Evolutionary conservation across 148 eudicot genomes (phyloP).

Genomic region (Camellia granthamiana): DNA sequence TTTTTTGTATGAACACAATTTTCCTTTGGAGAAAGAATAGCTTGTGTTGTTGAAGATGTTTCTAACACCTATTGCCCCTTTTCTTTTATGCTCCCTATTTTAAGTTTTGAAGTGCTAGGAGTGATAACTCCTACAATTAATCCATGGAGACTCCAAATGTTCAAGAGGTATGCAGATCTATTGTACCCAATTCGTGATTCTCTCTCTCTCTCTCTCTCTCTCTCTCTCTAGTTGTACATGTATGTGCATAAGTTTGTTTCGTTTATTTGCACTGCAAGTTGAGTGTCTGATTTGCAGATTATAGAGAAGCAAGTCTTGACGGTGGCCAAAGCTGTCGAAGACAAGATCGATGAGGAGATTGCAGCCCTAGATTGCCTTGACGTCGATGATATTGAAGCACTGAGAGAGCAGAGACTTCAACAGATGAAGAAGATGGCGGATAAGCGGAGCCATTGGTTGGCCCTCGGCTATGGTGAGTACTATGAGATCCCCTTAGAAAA

Average conservation of each 20-base stretch:
- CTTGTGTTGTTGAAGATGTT: too few relatives aligned
- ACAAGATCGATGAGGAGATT: constrained; percentile 81
- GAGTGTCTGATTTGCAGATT: constrained; percentile 33
- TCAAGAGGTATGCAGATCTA: constrained; percentile 46
- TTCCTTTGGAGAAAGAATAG: too few relatives aligned
- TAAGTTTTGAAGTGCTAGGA: too few relatives aligned
- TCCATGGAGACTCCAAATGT: constrained; percentile 57
- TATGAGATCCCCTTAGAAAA: constrained; percentile 76
- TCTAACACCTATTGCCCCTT: too few relatives aligned
- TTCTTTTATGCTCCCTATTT: too few relatives aligned
- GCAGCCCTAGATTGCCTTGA: constrained; percentile 72
- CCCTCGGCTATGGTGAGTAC: constrained; percentile 83
- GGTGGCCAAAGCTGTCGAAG: constrained; percentile 85
- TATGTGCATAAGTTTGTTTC: not conserved
- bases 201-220: not conserved
- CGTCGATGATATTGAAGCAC: constrained; percentile 65
- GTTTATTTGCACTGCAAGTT: not conserved
- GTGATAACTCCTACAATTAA: constrained; percentile 7
- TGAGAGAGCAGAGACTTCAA: constrained; percentile 71
- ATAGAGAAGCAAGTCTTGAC: constrained; percentile 72
- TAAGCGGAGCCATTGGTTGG: constrained; percentile 70
- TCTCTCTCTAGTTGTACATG: too few relatives aligned
- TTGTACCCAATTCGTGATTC: not conserved
- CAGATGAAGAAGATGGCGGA: constrained; percentile 98
- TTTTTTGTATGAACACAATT: too few relatives aligned